Base-by-base conservation (phyloP, 2,329 filamentous ascomycete species). In the Xylaria sp. region DNA sequence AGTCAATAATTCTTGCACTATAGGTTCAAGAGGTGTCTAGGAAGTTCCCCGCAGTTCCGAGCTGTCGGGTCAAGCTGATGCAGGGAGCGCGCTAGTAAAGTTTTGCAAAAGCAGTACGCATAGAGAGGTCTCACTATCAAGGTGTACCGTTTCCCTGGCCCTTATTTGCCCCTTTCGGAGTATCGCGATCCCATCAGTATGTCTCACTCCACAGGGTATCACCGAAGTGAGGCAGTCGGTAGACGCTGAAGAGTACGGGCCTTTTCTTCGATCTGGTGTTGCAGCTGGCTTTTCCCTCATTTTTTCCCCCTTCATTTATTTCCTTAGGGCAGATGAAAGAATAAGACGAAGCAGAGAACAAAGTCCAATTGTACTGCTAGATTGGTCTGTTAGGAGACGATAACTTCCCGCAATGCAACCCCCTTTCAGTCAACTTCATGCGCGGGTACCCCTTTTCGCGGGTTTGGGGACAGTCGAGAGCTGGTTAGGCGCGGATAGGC, bases 31-130 rank as follows among this genome's bases (percentile, higher is more conserved):
- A n/a, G n/a, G n/a, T n/a, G n/a, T n/a, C n/a, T n/a, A n/a, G n/a
- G n/a, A 47, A 44, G 33, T 13, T 20, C 45, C 59, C 47, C 51
- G 58, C 31, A 33, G 56, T 45, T 33, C 64, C 64, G 9, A 27
- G 44, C 45, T 56, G 64, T 53, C 47, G 64, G 64, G 64, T 38
- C 59, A 22, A 29, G 51, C 33, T 36, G 29, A 15, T 31, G 47
- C 47, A 29, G 45, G 29, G 22, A 6, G 49, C 20, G n/a, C 22
- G 13, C 36, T 55, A 29, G 36, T 20, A 7, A 29, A 29, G 42
- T 22, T 22, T 33, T 5, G 20, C 51, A 25, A 39, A 25, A 54
- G 4, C 51, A 36, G 44, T 45, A 45, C n/a, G n/a, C n/a, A n/a
- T n/a, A n/a, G n/a, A 27, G 10, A 15, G 22, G 15, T 3, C n/a